Evolutionary conservation across 1,139 yeast species (phyloP).

Genomic region (Kodamaea fungicola): DNA sequence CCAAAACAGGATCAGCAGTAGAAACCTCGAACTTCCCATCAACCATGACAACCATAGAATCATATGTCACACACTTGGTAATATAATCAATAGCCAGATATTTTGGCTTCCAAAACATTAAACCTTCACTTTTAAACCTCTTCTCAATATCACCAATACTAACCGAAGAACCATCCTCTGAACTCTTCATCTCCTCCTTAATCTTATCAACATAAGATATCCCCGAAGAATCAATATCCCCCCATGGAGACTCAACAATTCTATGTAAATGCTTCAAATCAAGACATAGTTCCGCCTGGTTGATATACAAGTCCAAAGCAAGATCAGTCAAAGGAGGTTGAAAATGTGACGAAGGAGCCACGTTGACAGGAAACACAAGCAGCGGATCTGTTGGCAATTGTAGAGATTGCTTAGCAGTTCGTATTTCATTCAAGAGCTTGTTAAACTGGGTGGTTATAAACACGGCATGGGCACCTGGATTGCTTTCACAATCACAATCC

Average conservation of each 20-base stretch:
- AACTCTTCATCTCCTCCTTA: constrained; percentile 40
- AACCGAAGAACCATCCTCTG: constrained; percentile 18
- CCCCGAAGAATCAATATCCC: constrained; percentile 33
- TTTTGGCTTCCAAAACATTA: constrained; percentile 30
- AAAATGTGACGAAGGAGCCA: constrained; percentile 23
- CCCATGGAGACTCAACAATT: constrained; percentile 43
- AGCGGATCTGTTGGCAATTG: constrained; percentile 44
- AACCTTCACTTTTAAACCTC: constrained; percentile 24
- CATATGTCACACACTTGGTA: constrained; percentile 43
- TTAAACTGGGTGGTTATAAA: constrained; percentile 23
- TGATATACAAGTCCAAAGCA: constrained; percentile 39
- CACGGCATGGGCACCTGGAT: constrained; percentile 5
- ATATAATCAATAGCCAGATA: constrained; percentile 41
- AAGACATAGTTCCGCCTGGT: constrained; percentile 44
- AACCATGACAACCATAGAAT: constrained; percentile 41
- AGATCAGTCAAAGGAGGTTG: constrained; percentile 33
- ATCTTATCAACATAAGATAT: constrained; percentile 39
- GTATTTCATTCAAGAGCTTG: constrained; percentile 25
- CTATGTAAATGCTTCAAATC: constrained; percentile 38
- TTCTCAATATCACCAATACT: constrained; percentile 19
- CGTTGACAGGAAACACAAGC: constrained; percentile 39
- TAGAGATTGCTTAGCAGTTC: constrained; percentile 31
- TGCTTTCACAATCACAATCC: constrained; percentile 3
- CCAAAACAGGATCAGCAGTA: constrained; percentile 43
- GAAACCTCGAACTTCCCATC: constrained; percentile 42